phyloP scores from a whole-genome alignment of 169 alveolate genomes.

The Besnoitia besnoiti region DNA sequence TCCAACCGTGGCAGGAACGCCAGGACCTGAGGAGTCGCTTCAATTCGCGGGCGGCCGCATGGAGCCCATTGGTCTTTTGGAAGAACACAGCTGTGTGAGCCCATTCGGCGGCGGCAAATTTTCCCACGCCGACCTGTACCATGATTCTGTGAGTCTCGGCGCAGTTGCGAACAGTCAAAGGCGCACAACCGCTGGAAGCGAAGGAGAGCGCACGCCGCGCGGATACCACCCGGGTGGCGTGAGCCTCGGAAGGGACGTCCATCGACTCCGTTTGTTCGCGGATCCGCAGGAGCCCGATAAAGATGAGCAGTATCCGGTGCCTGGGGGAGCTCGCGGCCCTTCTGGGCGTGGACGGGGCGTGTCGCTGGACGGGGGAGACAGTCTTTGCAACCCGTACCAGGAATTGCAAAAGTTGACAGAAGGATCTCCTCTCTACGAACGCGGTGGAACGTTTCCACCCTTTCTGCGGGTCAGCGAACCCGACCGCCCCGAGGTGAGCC shows the following conservation, averaged over 20 bases:
- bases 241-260: not conserved
- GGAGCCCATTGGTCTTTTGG: not conserved
- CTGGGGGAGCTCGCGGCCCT: not conserved
- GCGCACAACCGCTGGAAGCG: not conserved
- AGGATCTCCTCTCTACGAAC: not conserved
- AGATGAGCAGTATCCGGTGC: not conserved
- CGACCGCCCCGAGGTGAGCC: too few relatives aligned
- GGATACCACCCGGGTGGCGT: not conserved
- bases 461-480: not conserved
- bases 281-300: not conserved
- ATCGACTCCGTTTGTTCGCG: not conserved
- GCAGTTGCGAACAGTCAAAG: not conserved
- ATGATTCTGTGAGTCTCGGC: not conserved
- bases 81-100: not conserved
- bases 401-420: constrained; percentile 21
- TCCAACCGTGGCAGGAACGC: not conserved
- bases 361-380: constrained; percentile 14
- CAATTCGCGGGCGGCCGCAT: not conserved
- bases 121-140: not conserved
- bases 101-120: not conserved
- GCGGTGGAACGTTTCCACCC: not conserved
- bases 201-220: not conserved
- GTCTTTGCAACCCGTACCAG: constrained; percentile 43
- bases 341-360: not conserved
- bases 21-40: not conserved